Conservation (phyloP, 2,329 filamentous ascomycete genomes). For the Leptographium radiaticola region DNA sequence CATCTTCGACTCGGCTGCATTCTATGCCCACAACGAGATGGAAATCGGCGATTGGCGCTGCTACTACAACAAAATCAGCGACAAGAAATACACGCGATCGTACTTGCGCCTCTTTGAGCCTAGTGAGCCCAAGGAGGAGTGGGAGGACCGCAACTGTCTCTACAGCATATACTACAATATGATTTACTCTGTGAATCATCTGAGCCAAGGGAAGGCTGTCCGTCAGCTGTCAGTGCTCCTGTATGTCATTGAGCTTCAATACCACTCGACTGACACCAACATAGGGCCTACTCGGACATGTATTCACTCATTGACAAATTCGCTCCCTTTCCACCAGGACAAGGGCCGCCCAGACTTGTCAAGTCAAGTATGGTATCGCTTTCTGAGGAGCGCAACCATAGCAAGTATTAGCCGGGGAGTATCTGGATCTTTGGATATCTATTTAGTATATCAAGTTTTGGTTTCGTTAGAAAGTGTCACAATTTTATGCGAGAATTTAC, state of each 20-base stretch:
- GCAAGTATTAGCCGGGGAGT: neutral
- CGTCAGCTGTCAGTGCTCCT: neutral
- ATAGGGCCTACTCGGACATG: conserved; percentile 1
- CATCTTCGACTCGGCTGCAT: conserved; percentile 24
- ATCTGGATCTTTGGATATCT: neutral
- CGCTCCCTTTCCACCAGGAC: neutral
- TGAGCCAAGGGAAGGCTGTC: neutral
- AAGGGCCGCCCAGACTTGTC: neutral
- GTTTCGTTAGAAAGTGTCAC: neutral
- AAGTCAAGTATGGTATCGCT: neutral
- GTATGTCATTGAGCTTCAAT: neutral
- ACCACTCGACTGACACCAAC: neutral
- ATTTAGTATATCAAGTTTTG: neutral
- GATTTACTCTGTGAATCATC: neutral
- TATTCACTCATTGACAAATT: neutral
- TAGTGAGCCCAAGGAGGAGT: conserved; percentile 2
- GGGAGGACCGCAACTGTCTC: neutral
- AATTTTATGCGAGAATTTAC: neutral
- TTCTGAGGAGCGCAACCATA: neutral
- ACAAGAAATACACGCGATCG: neutral
- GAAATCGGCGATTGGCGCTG: conserved; percentile 19
- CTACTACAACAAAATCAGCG: conserved; percentile 5
- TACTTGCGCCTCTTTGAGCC: neutral
- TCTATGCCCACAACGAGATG: conserved; percentile 28
- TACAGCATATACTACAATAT: conserved; percentile 4